A percentile compares a stretch with the other conserved stretches of the same genome.
These are phyloP conservation scores for Mycena maculata DNA, from an alignment of 768 basidiomycete genomes.

Conservation along the genomic window DNA sequence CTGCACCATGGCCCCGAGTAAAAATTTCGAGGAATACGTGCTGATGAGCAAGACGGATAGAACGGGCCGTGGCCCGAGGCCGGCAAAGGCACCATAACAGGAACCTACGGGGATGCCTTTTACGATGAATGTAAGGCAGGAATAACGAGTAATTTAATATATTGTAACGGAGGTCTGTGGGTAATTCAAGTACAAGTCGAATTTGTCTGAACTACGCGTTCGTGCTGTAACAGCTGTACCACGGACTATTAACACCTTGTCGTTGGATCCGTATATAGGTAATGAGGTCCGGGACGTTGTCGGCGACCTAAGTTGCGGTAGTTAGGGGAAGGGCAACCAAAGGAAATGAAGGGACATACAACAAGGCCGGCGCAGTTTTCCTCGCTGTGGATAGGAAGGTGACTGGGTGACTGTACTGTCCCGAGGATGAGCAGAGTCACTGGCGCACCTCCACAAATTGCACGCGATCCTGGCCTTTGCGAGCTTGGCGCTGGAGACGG, in stretches of 20 bases:
- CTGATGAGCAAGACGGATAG: slow-evolving; percentile 24
- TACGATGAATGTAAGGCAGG: too few relatives aligned
- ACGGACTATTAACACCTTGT: slow-evolving; percentile 5
- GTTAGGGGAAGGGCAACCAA: not conserved
- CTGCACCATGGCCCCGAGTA: not conserved
- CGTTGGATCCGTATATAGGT: slow-evolving; percentile 17
- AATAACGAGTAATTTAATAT: too few relatives aligned
- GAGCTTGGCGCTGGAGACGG: slow-evolving; percentile 11
- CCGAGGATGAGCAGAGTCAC: not conserved
- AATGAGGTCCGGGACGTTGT: not conserved
- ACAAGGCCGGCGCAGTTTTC: not conserved
- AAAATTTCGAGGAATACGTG: slow-evolving; percentile 3
- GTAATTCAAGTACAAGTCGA: too few relatives aligned
- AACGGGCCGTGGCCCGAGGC: not conserved
- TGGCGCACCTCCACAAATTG: slow-evolving; percentile 9
- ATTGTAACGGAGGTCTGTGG: slow-evolving; percentile 8
- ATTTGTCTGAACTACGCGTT: too few relatives aligned
- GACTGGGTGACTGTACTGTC: not conserved
- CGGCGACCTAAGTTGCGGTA: not conserved
- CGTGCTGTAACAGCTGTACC: slow-evolving; percentile 18
- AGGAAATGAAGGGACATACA: not conserved
- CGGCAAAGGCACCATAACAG: not conserved
- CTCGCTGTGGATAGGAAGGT: not conserved
- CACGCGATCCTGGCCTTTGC: slow-evolving; percentile 2
- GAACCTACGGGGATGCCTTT: too few relatives aligned